Conservation (phyloP, 495 filamentous ascomycete species). For the Xylaria intraflava region DNA sequence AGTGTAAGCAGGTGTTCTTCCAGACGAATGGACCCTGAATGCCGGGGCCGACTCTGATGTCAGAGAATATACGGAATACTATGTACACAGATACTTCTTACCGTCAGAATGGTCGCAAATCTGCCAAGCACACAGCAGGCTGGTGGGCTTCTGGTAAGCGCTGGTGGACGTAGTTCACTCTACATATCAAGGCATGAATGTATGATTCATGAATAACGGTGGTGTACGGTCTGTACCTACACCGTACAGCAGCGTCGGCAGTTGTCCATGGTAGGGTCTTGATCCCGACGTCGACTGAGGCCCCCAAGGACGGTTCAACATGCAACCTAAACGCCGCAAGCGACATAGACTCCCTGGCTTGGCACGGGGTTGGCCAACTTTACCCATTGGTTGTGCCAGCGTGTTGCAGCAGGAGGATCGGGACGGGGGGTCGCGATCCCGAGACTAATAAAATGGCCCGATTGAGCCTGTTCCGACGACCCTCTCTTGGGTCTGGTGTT, state of each 20-base stretch:
- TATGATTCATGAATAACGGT: too few relatives aligned
- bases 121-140: too few relatives aligned
- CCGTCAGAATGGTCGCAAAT: too few relatives aligned
- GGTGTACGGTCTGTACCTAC: too few relatives aligned
- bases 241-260: too few relatives aligned
- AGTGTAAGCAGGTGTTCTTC: too few relatives aligned
- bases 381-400: neutral
- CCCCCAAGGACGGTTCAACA: slow-evolving; percentile 2
- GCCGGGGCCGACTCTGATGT: slow-evolving; percentile 9
- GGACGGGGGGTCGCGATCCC: slow-evolving; percentile 6
- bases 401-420: slow-evolving; percentile 11
- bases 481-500: neutral
- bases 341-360: neutral
- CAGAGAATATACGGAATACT: too few relatives aligned
- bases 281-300: neutral
- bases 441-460: neutral
- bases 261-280: neutral
- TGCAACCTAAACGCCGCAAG: slow-evolving; percentile 4
- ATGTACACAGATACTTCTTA: too few relatives aligned
- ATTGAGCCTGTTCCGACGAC: neutral
- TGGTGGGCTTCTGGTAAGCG: too few relatives aligned
- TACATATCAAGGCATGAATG: too few relatives aligned
- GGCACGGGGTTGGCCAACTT: neutral
- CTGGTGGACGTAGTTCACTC: too few relatives aligned
- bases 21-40: slow-evolving; percentile 3